Evolutionary conservation across 768 basidiomycete species (phyloP), one percentile per base, ranked within the genome.

Genomic region (Pulveroboletus frians): DNA sequence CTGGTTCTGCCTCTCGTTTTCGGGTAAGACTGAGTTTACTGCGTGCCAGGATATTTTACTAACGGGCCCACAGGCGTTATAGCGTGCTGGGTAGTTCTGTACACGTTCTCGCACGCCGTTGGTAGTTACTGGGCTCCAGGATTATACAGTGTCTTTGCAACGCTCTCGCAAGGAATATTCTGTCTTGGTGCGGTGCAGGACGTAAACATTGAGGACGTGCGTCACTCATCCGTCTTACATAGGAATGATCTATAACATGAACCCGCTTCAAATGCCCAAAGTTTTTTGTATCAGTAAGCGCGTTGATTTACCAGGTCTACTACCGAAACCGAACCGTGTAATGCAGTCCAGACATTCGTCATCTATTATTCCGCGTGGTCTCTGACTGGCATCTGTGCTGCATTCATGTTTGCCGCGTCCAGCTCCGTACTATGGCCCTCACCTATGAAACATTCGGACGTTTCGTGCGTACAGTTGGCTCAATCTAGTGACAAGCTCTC

Each of bases 171-270:
- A 52, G 75, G 72, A 3, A 67, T 74, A 9, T 83, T 85, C 57
- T 82, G 79, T 57, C 61, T 86, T 3, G 83, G 84, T 83, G 47
- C 43, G 75, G 39, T 0, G 4, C 4, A 13, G n/a, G 14, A 21
- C 30, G 14, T 20, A n/a, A 26, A 11, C 20, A 14, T 17, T 8
- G 20, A 40, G 27, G 40, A 18, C 17, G n/a, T 4, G 9, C 10
- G 4, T 31, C 31, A 27, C 39, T 56, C 21, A 53, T 32, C 11
- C 43, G 15, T 15, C 17, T 54, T 18, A 8, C 30, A 20, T 42
- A 85, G 84, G 84, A 10, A 75, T 85, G 66, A 71, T 81, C 13
- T 84, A 79, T 73, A 63, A 67, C 43, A 85, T 86, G 84, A 70
- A 81, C 54, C 80, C 84, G 1, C 69, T 67, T 42, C 59, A 50